Evolutionary conservation across 352 stramenopile genomes (phyloP), one percentile per base, ranked within the genome.

Genomic region (Hyaloperonospora brassicae): DNA sequence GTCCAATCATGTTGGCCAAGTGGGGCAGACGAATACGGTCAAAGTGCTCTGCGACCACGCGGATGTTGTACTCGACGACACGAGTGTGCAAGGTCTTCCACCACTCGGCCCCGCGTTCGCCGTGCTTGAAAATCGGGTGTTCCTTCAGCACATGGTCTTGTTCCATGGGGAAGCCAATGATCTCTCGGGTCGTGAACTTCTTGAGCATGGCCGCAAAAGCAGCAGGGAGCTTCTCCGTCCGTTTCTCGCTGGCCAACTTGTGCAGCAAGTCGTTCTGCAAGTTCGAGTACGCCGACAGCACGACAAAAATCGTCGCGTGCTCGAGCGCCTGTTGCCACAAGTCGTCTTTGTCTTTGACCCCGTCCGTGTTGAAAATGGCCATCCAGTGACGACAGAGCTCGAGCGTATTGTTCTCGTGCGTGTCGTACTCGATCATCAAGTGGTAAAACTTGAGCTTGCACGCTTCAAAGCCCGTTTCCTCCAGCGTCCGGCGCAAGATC

Each of bases 21-120:
- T 97, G 86, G 23, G 78, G 77, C 35, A 95, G 70, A 42, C 85
- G 82, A 53, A 99, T 98, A 45, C 94, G 93, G 50, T 95, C 80
- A 68, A 98, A 99, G 73, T 98, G 98, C 39, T 89, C 71, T 1
- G 93, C 78, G 10, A 95, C 76, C 10, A 98, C 79, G 39, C 96
- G 88, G 54, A 98, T 95, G 74, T 99, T 98, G 85, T 98, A 94
- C 72, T 99, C 91, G 13, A 97, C 90, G 38, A 98, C 93, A 44
- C 96, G 86, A 35, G 73, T 88, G 64, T 97, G 84, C 25, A 98
- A 89, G 21, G 68, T 73, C 52, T 86, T 79, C 43, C 86, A 78
- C 93, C 94, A 98, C 59, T 95, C 80, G 14, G 69, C 55, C 34
- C 72, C 73, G 31, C 76, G 76, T 55, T 82, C 79, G 1, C 64